Evolutionary conservation across 2,329 filamentous ascomycete genomes (phyloP).

Genomic region (Exophiala sp.): DNA sequence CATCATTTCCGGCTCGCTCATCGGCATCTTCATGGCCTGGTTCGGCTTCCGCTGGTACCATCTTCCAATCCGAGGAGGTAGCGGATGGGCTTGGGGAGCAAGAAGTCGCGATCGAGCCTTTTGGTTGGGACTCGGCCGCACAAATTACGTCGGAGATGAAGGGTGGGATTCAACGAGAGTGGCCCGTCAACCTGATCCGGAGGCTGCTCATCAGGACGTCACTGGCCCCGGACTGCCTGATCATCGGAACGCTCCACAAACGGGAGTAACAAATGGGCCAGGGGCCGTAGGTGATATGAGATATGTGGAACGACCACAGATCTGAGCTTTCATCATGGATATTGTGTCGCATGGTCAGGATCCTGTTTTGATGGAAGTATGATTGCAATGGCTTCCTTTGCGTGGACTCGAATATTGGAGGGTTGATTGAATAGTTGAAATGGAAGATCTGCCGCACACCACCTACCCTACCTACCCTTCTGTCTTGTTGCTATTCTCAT

Average conservation of each 20-base stretch:
- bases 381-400: no score
- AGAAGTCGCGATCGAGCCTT: conserved; percentile 68
- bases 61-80: conserved; percentile 67
- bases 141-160: conserved; percentile 44
- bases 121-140: conserved; percentile 57
- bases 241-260: conserved; percentile 7
- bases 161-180: conserved; percentile 35
- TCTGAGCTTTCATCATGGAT: no score
- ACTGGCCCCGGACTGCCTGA: background rate
- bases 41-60: conserved; percentile 83
- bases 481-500: no score
- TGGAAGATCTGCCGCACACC: no score
- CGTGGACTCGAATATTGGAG: no score
- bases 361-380: no score
- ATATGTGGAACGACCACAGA: background rate
- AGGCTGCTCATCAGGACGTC: background rate
- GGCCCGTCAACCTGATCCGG: background rate
- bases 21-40: conserved; percentile 65
- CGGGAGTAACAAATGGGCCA: background rate
- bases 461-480: no score
- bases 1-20: conserved; percentile 73
- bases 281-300: background rate
- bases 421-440: no score
- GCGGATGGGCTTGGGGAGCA: conserved; percentile 85
- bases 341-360: no score